These are phyloP conservation scores for Ambrosia trifida DNA, from an alignment of 129 eudicot species.

Conservation along the genomic window DNA sequence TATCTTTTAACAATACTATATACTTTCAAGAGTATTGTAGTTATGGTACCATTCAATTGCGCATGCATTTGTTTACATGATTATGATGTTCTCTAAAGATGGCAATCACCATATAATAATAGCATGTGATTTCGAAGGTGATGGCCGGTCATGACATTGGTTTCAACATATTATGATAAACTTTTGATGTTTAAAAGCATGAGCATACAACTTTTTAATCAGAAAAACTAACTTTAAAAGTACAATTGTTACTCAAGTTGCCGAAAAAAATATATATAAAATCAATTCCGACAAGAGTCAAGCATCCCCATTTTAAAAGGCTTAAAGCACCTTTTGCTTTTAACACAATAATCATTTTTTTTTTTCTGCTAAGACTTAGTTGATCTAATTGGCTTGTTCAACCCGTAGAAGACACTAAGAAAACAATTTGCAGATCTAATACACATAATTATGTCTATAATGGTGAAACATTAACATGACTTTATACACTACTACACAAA, in stretches of 20 bases:
- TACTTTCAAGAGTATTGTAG: conserved; percentile 4
- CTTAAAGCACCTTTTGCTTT: neutral
- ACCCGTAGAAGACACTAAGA: neutral
- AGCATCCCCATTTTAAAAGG: neutral
- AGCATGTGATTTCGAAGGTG: conserved; percentile 34
- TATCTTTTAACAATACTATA: neutral
- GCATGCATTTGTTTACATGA: conserved; percentile 43
- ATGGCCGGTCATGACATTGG: conserved; percentile 28
- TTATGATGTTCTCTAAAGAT: conserved; percentile 33
- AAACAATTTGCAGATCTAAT: no score
- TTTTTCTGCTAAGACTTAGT: neutral
- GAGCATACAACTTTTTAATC: conserved; percentile 20
- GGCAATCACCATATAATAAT: conserved; percentile 36
- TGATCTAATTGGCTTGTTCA: neutral
- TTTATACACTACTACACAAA: no score
- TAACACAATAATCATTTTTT: neutral
- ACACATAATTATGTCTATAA: neutral
- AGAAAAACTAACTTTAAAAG: conserved; percentile 34
- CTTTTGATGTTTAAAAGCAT: conserved; percentile 29
- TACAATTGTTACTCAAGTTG: conserved; percentile 31
- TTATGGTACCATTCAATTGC: conserved; percentile 33
- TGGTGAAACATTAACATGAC: no score
- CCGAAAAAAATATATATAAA: conserved; percentile 7
- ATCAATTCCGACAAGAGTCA: conserved; percentile 9
- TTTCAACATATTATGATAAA: conserved; percentile 13